Percentiles rank a stretch among this genome's conserved stretches.
phyloP scores from a whole-genome alignment of 495 filamentous ascomycete genomes.

The Podospora fimiseda region DNA sequence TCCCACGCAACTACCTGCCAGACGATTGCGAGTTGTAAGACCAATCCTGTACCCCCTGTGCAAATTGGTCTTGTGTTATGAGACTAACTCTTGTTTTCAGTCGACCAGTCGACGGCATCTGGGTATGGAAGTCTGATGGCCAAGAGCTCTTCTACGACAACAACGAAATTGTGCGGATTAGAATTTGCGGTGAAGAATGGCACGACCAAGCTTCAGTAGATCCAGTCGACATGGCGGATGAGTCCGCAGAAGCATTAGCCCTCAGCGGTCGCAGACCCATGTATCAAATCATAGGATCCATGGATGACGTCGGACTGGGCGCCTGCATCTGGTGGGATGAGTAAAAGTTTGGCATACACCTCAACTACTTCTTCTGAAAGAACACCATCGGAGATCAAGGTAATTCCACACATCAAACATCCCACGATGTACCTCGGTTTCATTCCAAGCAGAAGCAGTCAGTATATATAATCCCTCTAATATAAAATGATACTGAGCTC shows the following conservation, averaged over 20 bases:
- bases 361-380: no score
- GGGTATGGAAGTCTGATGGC: conserved; percentile 73
- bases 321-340: conserved; percentile 51
- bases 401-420: no score
- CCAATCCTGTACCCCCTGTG: not conserved
- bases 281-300: conserved; percentile 61
- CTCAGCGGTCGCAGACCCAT: conserved; percentile 48
- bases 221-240: conserved; percentile 48
- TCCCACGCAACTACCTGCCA: conserved; percentile 64
- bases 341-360: not conserved
- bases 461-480: no score
- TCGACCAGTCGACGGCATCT: conserved; percentile 64
- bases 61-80: not conserved
- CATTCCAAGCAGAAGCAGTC: no score
- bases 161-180: conserved; percentile 78
- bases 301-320: conserved; percentile 48
- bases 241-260: conserved; percentile 28
- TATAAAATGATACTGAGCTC: no score
- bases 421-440: no score
- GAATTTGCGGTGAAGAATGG: conserved; percentile 82
- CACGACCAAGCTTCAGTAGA: conserved; percentile 74
- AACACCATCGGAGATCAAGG: no score
- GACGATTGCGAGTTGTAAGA: conserved; percentile 69
- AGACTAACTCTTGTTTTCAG: conserved; percentile 26
- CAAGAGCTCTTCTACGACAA: conserved; percentile 76